Evolutionary conservation across 441 rosid species (phyloP), one percentile per base, ranked within the genome.

Genomic region (Pelargonium cotyledonis): DNA sequence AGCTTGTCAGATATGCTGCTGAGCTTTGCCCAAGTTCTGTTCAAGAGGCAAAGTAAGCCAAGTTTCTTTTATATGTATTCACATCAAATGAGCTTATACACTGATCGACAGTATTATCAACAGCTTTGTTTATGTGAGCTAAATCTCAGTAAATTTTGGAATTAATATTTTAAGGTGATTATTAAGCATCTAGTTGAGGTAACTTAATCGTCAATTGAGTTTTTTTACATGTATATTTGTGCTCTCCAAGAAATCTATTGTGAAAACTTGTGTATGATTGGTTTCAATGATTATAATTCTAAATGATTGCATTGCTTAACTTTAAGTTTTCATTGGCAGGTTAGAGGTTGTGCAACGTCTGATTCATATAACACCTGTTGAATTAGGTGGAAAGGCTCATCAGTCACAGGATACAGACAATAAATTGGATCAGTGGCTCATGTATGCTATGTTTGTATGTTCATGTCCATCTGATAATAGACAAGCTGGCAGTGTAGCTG

Each of bases 371-470:
- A 95, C 98, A 43, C 99, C 99, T 29, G 76, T 77, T 77, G 99
- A 95, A 75, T 79, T 95, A 71, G 99, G 99, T 57, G 99, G 95
- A 76, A 95, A 88, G 85, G 94, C 96, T 75, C 85, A 77, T 80
- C 95, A 88, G 76, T 82, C 96, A 65, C 98, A 87, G 81, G 99
- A 95, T 82, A 84, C 85, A 51, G 99, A 95, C 79, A 87, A 80
- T 77, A 92, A 92, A 82, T 88, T 88, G 80, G 99, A 95, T 79
- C 99, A 95, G 78, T 92, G 99, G 99, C 95, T 92, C 70, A 81
- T 95, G 83, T 95, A 95, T 80, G 91, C 98, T 65, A 87, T 91
- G 91, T 95, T 92, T 80, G 87, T 95, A 63, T 95, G 99, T 80
- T 92, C 99, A 12, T 95, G 99, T 72, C 98, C 96, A 47, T 97